phyloP scores from a whole-genome alignment of 148 eudicot genomes.

The Fagopyrum homotropicum region DNA sequence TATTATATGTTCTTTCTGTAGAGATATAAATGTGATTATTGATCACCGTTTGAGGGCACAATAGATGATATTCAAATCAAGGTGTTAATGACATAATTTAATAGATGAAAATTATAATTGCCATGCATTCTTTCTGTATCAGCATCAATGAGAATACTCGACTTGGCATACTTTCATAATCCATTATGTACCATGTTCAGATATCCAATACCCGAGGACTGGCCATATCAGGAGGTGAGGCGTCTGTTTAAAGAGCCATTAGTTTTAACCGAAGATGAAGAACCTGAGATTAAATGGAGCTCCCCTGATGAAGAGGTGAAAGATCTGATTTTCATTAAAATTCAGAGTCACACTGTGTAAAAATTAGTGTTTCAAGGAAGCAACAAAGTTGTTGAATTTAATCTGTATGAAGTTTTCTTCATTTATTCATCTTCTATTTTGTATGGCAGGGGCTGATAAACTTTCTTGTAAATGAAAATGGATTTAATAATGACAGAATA shows the following conservation, averaged over 20 bases:
- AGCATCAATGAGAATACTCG: not conserved
- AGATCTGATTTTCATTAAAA: slow-evolving; percentile 7
- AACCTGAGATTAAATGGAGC: slow-evolving; percentile 76
- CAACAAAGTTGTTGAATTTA: not conserved
- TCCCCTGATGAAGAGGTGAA: slow-evolving; percentile 92
- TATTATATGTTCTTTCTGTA: too few relatives aligned
- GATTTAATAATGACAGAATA: slow-evolving; percentile 85
- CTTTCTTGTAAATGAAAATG: slow-evolving; percentile 89
- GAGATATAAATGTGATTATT: not conserved
- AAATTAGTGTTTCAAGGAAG: not conserved
- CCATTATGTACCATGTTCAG: slow-evolving; percentile 24
- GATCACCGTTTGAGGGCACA: not conserved
- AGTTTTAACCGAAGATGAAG: slow-evolving; percentile 58
- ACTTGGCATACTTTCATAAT: not conserved
- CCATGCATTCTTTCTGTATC: not conserved
- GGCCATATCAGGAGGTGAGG: slow-evolving; percentile 95
- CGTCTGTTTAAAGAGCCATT: slow-evolving; percentile 79
- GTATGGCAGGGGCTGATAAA: slow-evolving; percentile 60
- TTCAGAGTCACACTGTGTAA: not conserved
- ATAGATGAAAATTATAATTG: not conserved
- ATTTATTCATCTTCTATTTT: slow-evolving; percentile 10
- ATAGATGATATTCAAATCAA: not conserved
- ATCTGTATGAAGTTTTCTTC: slow-evolving; percentile 8
- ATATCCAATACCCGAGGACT: slow-evolving; percentile 83
- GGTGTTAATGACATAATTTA: not conserved